Base-by-base conservation (phyloP, 1,139 yeast species). In the Yamadazyma kanchanaburiensis region DNA sequence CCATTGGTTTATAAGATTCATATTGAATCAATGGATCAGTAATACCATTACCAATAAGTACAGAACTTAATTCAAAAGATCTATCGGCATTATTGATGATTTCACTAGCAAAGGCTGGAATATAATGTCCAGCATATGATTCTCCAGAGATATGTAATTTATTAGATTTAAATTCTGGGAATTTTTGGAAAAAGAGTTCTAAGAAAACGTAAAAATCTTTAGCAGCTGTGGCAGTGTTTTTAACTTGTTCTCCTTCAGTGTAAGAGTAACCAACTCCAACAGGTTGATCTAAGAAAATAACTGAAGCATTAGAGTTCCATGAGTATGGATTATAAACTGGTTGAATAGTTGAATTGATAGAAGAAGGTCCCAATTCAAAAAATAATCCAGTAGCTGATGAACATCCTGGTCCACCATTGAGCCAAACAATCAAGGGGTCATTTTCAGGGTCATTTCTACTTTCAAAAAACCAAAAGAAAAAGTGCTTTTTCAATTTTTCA, bases 381-480 rank as follows among this genome's bases (percentile, higher is more conserved):
- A 87, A 84, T 43, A 87, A 69, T n/a, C 96, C 96, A 18, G 94
- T 85, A 58, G 86, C 62, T 4, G 94, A 83, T 9, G 94, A 83
- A 58, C 95, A 86, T 8, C 96, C 96, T 26, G 94, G 94, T 13
- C 94, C 94, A 46, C 94, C 94, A 49, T 86, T 87, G 49, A 87
- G 70, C 95, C 96, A 88, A 46, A 88, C 66, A 31, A 88, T 74
- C 28, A 87, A 68, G 6, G 96, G 96, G 55, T 87, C 96, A 39
- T 71, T 86, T 42, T 64, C 63, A 13, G 96, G 95, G 60, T 86
- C 95, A 51, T 83, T 84, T 64, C 96, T 78, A 33, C 94, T 80
- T 58, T 87, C 96, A 50, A 88, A 87, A 49, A 81, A 79, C 94
- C 95, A 85, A 56, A 80, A 85, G 58, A 85, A 85, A 51, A 82